A percentile compares a stretch with the other conserved stretches of the same genome.
These are phyloP conservation scores for Phalaenopsis hybrid DNA, from an alignment of 116 monocot genomes.

Conservation along the genomic window DNA sequence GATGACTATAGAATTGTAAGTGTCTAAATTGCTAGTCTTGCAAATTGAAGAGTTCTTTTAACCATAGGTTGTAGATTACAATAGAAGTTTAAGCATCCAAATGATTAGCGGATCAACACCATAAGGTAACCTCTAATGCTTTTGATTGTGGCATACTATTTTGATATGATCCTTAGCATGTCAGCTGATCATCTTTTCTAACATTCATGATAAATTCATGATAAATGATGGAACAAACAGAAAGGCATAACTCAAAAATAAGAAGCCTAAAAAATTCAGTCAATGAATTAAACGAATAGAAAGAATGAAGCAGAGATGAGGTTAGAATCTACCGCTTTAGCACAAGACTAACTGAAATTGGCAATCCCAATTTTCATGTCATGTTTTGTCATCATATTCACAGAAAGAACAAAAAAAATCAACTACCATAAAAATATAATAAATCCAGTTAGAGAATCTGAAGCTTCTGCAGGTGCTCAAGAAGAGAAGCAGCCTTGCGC, in stretches of 20 bases:
- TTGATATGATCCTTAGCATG: no score
- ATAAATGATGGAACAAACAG: not conserved
- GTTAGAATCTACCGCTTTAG: not conserved
- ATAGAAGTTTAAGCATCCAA: no score
- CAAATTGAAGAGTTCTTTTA: no score
- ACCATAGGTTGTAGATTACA: no score
- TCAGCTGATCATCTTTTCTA: no score
- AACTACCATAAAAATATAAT: not conserved
- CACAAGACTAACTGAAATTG: not conserved
- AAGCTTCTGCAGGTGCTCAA: constrained; percentile 31
- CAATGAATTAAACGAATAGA: not conserved
- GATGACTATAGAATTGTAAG: no score
- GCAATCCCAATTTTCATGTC: not conserved
- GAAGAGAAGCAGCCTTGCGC: constrained; percentile 32
- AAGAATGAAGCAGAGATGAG: not conserved
- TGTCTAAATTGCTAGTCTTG: no score
- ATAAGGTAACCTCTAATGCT: no score
- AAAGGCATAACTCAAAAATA: not conserved
- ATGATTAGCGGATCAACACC: no score
- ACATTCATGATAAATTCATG: not conserved
- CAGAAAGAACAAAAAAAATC: not conserved
- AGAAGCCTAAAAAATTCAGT: not conserved
- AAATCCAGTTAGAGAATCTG: not conserved
- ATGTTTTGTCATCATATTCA: not conserved
- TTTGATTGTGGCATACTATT: no score